Conservation (phyloP, 306 rosid species). For the Crotalaria pallida region DNA sequence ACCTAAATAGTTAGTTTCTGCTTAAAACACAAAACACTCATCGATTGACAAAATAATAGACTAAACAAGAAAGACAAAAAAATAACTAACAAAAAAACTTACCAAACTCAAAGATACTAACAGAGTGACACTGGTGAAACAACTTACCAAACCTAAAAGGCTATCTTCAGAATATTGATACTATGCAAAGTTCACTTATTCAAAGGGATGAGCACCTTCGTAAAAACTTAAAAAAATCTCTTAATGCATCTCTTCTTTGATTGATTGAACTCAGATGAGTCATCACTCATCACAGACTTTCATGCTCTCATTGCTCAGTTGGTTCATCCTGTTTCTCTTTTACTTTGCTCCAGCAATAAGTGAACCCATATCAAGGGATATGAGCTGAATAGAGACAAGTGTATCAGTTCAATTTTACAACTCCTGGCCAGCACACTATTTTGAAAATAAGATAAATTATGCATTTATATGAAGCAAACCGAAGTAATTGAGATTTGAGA, state of each 20-base stretch:
- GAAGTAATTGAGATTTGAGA: conserved; percentile 1
- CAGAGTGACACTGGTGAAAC: too few species aligned
- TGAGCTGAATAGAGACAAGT: conserved; percentile 51
- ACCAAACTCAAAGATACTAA: too few species aligned
- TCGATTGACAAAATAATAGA: too few species aligned
- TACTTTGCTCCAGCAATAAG: conserved; percentile 97
- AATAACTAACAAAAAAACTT: too few species aligned
- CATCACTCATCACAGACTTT: conserved; percentile 96
- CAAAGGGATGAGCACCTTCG: background rate
- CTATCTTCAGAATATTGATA: background rate
- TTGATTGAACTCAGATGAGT: conserved; percentile 90
- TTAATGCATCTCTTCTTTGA: conserved; percentile 79
- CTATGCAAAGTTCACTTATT: background rate
- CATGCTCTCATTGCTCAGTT: conserved; percentile 93
- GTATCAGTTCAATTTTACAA: conserved; percentile 18
- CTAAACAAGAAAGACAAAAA: too few species aligned
- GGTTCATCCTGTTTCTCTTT: conserved; percentile 80
- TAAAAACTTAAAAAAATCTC: background rate
- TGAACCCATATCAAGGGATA: conserved; percentile 98
- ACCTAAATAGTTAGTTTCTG: too few species aligned
- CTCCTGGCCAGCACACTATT: background rate
- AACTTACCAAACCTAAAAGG: too few species aligned
- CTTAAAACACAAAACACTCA: too few species aligned
- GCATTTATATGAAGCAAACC: background rate
- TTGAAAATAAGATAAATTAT: background rate